Percentiles rank a stretch among this genome's conserved stretches.
Evolutionary conservation across 106 monocot species (phyloP).

Genomic region (Alisma plantagoaquatica): DNA sequence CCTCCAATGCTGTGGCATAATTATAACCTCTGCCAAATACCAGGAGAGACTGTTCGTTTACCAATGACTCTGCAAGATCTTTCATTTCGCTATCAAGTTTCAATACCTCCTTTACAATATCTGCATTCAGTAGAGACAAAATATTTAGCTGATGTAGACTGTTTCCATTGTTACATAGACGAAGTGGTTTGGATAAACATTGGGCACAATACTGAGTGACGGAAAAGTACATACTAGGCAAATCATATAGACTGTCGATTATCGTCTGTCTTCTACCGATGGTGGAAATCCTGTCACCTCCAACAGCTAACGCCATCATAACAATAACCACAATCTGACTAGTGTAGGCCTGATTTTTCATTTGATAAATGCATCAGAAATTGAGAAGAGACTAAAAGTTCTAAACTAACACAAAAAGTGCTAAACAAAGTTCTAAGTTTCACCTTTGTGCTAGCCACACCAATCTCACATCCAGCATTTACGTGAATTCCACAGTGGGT

Average conservation of each 20-base stretch:
- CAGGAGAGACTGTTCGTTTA: constrained; percentile 67
- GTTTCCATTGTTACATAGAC: too few relatives aligned
- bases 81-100: constrained; percentile 84
- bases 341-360: constrained; percentile 63
- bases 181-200: too few relatives aligned
- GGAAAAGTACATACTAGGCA: constrained; percentile 49
- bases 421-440: background rate
- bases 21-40: constrained; percentile 96
- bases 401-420: background rate
- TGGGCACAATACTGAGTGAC: too few relatives aligned
- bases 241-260: constrained; percentile 37
- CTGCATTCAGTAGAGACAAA: constrained; percentile 19
- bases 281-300: constrained; percentile 75
- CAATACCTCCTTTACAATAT: constrained; percentile 53
- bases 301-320: constrained; percentile 93
- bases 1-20: constrained; percentile 92
- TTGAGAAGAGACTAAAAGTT: background rate
- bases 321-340: constrained; percentile 88
- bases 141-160: too few relatives aligned
- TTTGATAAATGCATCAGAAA: background rate
- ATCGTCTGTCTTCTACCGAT: constrained; percentile 55
- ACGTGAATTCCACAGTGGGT: constrained; percentile 97
- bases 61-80: constrained; percentile 67
- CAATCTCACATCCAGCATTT: constrained; percentile 98
- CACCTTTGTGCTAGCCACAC: constrained; percentile 98